A percentile compares a stretch with the other conserved stretches of the same genome.
Evolutionary conservation across 176 grass and related monocot genomes (phyloP).

Genomic region (Chrysopogon serrulatus): DNA sequence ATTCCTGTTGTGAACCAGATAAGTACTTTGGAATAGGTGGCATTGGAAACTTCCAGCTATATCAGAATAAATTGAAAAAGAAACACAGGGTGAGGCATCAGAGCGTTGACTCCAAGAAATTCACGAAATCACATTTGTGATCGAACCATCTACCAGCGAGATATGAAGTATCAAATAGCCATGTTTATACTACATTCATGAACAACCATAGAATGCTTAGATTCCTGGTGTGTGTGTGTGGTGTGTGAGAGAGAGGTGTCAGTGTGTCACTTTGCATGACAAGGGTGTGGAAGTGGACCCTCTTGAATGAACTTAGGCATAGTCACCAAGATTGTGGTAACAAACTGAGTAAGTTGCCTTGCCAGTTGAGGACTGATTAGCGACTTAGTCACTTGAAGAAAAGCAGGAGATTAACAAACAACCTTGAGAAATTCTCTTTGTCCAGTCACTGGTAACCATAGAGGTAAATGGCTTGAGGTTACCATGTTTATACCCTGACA

Average conservation of each 20-base stretch:
- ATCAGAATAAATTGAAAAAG: background rate
- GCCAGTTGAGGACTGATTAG: background rate
- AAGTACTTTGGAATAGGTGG: background rate
- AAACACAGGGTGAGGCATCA: background rate
- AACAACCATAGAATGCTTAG: background rate
- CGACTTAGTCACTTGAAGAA: background rate
- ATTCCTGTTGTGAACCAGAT: background rate
- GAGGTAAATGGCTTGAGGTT: background rate
- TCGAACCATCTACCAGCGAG: background rate
- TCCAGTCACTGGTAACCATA: background rate
- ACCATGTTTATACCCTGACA: background rate
- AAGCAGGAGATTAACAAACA: background rate
- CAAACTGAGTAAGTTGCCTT: no score
- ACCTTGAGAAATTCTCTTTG: background rate
- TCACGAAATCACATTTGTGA: background rate
- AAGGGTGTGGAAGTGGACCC: background rate
- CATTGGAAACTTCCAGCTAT: background rate
- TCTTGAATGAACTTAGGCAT: background rate
- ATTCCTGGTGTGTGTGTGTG: no score
- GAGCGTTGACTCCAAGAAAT: background rate
- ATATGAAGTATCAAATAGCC: background rate
- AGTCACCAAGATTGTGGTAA: background rate
- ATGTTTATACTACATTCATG: background rate
- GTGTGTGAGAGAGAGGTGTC: background rate
- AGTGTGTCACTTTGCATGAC: background rate